A percentile compares a stretch with the other conserved stretches of the same genome.
phyloP scores from a whole-genome alignment of 1,139 yeast species.

The Suhomyces wounanorum region DNA sequence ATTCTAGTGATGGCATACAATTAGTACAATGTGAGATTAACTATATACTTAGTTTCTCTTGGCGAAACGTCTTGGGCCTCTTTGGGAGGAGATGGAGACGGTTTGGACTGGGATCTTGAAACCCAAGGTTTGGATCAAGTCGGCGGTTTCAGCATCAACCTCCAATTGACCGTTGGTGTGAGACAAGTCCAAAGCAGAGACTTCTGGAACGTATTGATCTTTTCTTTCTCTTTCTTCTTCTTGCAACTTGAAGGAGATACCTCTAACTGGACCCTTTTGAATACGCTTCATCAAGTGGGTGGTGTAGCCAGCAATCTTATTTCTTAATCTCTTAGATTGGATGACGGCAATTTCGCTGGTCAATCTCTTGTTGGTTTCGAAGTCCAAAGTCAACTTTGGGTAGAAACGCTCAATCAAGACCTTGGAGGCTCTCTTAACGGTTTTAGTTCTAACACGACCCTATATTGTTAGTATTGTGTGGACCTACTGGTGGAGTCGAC shows the following conservation, averaged over 20 bases:
- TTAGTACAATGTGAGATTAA: constrained; percentile 14
- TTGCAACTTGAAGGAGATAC: constrained; percentile 99
- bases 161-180: constrained; percentile 96
- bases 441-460: constrained; percentile 99
- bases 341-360: constrained; percentile 98
- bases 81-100: constrained; percentile 89
- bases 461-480: constrained; percentile 37
- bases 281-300: constrained; percentile 99
- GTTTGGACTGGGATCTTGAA: constrained; percentile 93
- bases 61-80: constrained; percentile 93
- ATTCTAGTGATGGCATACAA: constrained; percentile 5
- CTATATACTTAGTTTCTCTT: constrained; percentile 71
- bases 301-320: constrained; percentile 99
- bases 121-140: constrained; percentile 93
- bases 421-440: constrained; percentile 99
- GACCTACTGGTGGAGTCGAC: neutral
- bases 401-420: constrained; percentile 99
- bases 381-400: constrained; percentile 99
- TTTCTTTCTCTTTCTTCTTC: constrained; percentile 99
- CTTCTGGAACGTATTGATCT: constrained; percentile 99
- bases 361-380: constrained; percentile 99
- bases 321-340: constrained; percentile 99
- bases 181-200: constrained; percentile 98
- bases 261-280: constrained; percentile 99
- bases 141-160: constrained; percentile 98